Evolutionary conservation across 768 basidiomycete species (phyloP).

Genomic region (Trichaptum fuscoviolaceum): DNA sequence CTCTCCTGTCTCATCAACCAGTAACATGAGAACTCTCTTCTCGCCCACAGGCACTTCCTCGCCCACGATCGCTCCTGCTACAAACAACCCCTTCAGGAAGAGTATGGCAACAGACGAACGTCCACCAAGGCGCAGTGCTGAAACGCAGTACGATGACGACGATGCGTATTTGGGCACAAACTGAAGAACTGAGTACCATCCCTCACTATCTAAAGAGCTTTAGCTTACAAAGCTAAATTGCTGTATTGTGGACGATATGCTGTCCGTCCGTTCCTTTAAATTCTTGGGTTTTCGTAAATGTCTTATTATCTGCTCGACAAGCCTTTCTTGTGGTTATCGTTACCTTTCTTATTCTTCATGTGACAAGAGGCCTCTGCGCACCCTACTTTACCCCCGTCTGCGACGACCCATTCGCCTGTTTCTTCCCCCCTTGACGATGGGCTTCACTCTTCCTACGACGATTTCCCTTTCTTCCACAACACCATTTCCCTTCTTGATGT

Average conservation of each 20-base stretch:
- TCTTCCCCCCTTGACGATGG: neutral
- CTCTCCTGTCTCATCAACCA: slow-evolving; percentile 19
- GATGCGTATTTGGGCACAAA: slow-evolving; percentile 1
- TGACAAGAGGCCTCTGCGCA: neutral
- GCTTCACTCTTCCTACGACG: neutral
- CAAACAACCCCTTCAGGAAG: slow-evolving; percentile 12
- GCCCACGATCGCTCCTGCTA: neutral
- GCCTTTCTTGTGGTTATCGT: neutral
- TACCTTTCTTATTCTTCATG: neutral
- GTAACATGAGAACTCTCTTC: slow-evolving; percentile 29
- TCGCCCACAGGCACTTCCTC: slow-evolving; percentile 19
- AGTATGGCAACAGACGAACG: slow-evolving; percentile 7
- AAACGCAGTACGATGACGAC: neutral
- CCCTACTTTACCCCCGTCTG: neutral
- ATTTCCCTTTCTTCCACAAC: neutral
- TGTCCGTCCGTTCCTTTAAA: neutral
- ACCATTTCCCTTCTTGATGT: neutral
- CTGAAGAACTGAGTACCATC: neutral
- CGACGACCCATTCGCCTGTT: neutral
- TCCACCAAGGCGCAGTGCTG: neutral
- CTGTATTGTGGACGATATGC: neutral
- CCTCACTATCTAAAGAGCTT: neutral
- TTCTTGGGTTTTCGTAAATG: neutral
- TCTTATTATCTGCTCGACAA: neutral
- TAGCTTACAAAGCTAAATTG: neutral